Percentiles rank a stretch among this genome's conserved stretches.
Evolutionary conservation across 495 filamentous ascomycete genomes (phyloP).

Genomic region (Ramalina intermedia): DNA sequence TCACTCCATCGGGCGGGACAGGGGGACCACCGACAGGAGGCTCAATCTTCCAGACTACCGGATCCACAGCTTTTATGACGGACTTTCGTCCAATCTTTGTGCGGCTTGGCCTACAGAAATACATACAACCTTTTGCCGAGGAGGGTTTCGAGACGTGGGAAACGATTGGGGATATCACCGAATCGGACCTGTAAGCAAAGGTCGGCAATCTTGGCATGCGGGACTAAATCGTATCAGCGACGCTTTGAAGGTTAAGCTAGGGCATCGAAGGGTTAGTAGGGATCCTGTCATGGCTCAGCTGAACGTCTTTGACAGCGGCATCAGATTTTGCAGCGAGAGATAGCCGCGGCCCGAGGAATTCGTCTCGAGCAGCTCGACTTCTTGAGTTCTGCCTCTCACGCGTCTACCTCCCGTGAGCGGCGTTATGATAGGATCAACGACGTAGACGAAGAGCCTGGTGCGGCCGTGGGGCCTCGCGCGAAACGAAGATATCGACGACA

Average conservation of each 20-base stretch:
- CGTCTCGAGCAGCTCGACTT: conserved; percentile 27
- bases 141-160: conserved; percentile 82
- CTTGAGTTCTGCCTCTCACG: conserved; percentile 22
- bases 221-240: conserved; percentile 29
- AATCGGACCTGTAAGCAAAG: conserved; percentile 52
- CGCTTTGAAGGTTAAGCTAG: conserved; percentile 56
- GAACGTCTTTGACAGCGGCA: not conserved
- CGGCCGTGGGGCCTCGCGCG: conserved; percentile 18
- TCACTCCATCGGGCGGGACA: too few relatives aligned
- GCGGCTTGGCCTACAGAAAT: conserved; percentile 61
- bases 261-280: conserved; percentile 49
- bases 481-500: conserved; percentile 70
- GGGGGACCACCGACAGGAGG: too few relatives aligned
- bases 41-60: not conserved
- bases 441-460: conserved; percentile 10
- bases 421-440: conserved; percentile 10
- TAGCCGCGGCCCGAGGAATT: conserved; percentile 42
- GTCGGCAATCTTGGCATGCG: not conserved
- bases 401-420: conserved; percentile 13
- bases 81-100: conserved; percentile 45
- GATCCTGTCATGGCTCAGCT: not conserved
- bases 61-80: conserved; percentile 29
- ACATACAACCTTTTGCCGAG: conserved; percentile 51
- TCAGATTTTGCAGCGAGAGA: conserved; percentile 31
- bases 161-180: conserved; percentile 63